Evolutionary conservation across 345 rosid species (phyloP).

Genomic region (Hibiscus tridactylites): DNA sequence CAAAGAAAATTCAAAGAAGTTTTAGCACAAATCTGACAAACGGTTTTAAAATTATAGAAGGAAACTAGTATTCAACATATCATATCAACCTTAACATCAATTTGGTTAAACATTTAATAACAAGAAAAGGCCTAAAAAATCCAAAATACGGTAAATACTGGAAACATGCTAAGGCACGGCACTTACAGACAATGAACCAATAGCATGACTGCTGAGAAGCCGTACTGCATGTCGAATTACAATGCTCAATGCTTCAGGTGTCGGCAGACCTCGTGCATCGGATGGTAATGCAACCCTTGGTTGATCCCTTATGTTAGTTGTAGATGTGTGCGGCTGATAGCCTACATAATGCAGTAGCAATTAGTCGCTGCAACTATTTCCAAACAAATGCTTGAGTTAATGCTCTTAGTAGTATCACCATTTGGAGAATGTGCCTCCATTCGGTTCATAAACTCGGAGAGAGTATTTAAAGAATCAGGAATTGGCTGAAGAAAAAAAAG

Average conservation of each 20-base stretch:
- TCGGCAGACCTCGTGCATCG: slow-evolving; percentile 42
- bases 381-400: slow-evolving; percentile 2
- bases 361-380: slow-evolving; percentile 11
- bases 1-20: not conserved
- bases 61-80: not conserved
- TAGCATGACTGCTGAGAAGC: slow-evolving; percentile 49
- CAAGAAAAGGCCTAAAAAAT: not conserved
- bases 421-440: slow-evolving; percentile 65
- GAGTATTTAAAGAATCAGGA: slow-evolving; percentile 77
- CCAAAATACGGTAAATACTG: not conserved
- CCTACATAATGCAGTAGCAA: slow-evolving; percentile 36
- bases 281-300: slow-evolving; percentile 47
- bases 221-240: slow-evolving; percentile 57
- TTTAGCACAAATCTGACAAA: not conserved
- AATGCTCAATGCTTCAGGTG: slow-evolving; percentile 57
- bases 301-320: slow-evolving; percentile 23
- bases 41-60: not conserved
- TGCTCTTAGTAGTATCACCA: slow-evolving; percentile 36
- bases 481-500: slow-evolving; percentile 50
- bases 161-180: not conserved
- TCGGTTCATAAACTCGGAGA: slow-evolving; percentile 59
- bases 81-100: not conserved
- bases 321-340: slow-evolving; percentile 40
- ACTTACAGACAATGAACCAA: slow-evolving; percentile 59
- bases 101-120: not conserved